Base-by-base conservation (phyloP, 2,329 filamentous ascomycete species). In the Colletotrichum cordylinicola region DNA sequence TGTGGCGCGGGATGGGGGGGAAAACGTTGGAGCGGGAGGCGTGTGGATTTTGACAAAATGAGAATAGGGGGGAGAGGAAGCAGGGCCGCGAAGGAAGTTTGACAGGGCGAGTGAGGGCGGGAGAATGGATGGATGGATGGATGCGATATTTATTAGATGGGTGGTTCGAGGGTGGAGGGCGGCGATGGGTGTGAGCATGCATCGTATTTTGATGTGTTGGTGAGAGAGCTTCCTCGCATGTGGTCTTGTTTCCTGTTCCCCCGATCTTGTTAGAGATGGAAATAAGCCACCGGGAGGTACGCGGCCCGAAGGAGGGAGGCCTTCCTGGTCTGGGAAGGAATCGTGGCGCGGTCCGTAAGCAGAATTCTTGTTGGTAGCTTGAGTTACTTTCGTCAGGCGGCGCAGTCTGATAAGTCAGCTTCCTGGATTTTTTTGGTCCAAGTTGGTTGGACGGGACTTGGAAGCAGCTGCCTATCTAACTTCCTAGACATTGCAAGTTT, bases 171-270 rank as follows among this genome's bases (percentile, higher is more conserved):
- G 31, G 0, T n/a, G n/a, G 18, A 48, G 43, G 43, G n/a, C n/a
- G 43, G 43, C 43, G n/a, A 52, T 52, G 6, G 43, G n/a, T 4
- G 37, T 7, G 0, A 21, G 43, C 0, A 2, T 48, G 43, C 43
- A 13, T 1, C 43, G 3, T 6, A 4, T 43, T 21, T 7, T 48
- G 43, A 21, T 21, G 0, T 21, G 0, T 21, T 4, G 1, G n/a
- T 21, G 43, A 2, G 0, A n/a, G 43, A 4, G 43, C 18, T 48
- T 21, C 24, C 3, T 52, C 43, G 1, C 8, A 43, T 7, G 18
- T 7, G 43, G n/a, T 21, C 10, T 6, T 9, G 4, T 1, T 48
- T 48, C 4, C 2, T 12, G 21, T 12, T 3, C 18, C 3, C 18
- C 2, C 24, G 24, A 27, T 27, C 24, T 27, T 27, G 4, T 16